Evolutionary conservation across 2,329 filamentous ascomycete genomes (phyloP).

Genomic region (Zelopaecilomyces penicillatus): DNA sequence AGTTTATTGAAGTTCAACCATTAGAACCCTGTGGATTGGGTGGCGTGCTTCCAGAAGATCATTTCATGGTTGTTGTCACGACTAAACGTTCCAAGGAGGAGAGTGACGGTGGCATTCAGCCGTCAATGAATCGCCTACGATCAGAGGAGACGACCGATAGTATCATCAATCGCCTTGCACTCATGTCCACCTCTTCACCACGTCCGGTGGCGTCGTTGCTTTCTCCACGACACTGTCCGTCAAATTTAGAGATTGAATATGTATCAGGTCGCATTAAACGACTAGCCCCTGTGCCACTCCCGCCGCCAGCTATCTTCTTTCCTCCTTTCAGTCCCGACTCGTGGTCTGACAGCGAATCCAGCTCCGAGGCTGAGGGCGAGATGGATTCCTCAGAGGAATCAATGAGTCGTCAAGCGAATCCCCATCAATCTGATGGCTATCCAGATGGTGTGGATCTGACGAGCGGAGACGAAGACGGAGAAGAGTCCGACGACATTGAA

Average conservation of each 20-base stretch:
- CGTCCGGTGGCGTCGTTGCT: slow-evolving; percentile 4
- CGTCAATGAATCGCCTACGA: slow-evolving; percentile 2
- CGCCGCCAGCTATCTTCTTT: slow-evolving; percentile 45
- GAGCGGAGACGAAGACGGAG: slow-evolving; percentile 34
- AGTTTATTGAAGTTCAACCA: slow-evolving; percentile 28
- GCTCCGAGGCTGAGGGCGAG: slow-evolving; percentile 20
- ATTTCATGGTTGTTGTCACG: slow-evolving; percentile 49
- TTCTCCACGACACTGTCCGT: neutral
- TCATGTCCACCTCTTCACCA: slow-evolving; percentile 33
- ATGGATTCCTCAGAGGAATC: slow-evolving; percentile 21
- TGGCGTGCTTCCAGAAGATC: slow-evolving; percentile 54
- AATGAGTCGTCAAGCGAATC: slow-evolving; percentile 26
- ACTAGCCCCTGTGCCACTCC: slow-evolving; percentile 40
- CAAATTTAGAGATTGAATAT: slow-evolving; percentile 36
- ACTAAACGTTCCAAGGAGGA: slow-evolving; percentile 35
- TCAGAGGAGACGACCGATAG: slow-evolving; percentile 27
- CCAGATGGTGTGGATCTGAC: slow-evolving; percentile 30
- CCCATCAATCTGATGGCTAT: slow-evolving; percentile 33
- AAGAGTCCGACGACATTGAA: slow-evolving; percentile 29
- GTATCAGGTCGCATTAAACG: slow-evolving; percentile 32
- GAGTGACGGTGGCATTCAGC: neutral
- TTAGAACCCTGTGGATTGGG: slow-evolving; percentile 52
- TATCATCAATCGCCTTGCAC: slow-evolving; percentile 34
- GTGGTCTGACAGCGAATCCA: slow-evolving; percentile 21
- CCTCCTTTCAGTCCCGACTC: slow-evolving; percentile 37